Evolutionary conservation across 73 alveolate genomes (phyloP), one percentile per base, ranked within the genome.

Genomic region (Paramecium tetraurelia): DNA sequence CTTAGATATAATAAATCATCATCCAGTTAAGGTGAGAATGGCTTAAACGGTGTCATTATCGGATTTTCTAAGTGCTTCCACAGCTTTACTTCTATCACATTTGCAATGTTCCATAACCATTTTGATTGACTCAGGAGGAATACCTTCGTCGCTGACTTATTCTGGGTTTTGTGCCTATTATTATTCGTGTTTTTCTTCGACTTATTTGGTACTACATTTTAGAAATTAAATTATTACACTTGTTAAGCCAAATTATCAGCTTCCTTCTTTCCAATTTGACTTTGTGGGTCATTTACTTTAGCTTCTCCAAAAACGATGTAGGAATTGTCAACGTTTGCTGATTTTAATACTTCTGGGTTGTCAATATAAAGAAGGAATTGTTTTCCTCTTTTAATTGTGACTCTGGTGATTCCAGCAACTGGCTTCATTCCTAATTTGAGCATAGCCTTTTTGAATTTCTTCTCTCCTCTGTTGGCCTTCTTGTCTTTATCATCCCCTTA

Each of bases 391-490:
- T 95, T 98, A 93, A 98, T 96, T 93, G 99, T 95, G 68, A 98
- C 99, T 95, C 99, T 95, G 95, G 95, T 98, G 93, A 98, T 98
- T 44, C 99, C 99, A 41, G 97, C 93, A 27, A 96, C 96, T 85
- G 94, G 92, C 89, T 95, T 95, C 98, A 98, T 96, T 58, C 99
- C 99, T 63, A 97, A 95, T 95, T 98, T 98, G 59, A 92, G 86
- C 96, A 98, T 96, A 58, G 99, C 99, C 94, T 98, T 98, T 87
- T 98, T 96, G 95, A 97, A 97, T 94, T 98, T 98, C 97, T 98
- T 98, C 87, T 98, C 99, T 46, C 99, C 98, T 96, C 98, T 97
- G 96, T 94, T 96, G 38, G 94, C 93, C 89, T 96, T 96, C 96
- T 94, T 96, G 68, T 85, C 96, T 18, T 41, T 86, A 21, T 40